phyloP scores from a whole-genome alignment of 2,329 filamentous ascomycete species.

The Esteya vermicola region DNA sequence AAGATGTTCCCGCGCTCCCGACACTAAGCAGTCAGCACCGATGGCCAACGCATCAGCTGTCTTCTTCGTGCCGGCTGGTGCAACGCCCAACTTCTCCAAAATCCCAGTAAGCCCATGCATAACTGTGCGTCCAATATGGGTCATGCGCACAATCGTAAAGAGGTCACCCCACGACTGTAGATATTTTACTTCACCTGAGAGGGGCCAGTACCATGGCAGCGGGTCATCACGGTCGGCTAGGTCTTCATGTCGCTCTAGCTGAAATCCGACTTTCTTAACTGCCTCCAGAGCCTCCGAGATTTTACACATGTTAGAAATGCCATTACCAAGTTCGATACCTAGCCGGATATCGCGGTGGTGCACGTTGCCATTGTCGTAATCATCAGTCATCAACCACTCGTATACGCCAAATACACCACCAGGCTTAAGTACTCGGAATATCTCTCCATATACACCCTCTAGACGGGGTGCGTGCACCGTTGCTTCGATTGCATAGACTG shows the following conservation, averaged over 20 bases:
- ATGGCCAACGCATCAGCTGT: slow-evolving; percentile 79
- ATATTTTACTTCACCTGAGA: slow-evolving; percentile 74
- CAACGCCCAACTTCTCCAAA: slow-evolving; percentile 61
- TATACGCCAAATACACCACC: slow-evolving; percentile 94
- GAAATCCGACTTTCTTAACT: slow-evolving; percentile 78
- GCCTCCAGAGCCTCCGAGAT: slow-evolving; percentile 68
- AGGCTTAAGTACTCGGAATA: slow-evolving; percentile 89
- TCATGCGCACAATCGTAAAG: slow-evolving; percentile 79
- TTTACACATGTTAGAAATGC: slow-evolving; percentile 87
- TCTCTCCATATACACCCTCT: slow-evolving; percentile 85
- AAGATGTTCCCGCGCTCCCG: slow-evolving; percentile 75
- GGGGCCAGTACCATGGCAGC: slow-evolving; percentile 87
- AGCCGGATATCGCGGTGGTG: slow-evolving; percentile 82
- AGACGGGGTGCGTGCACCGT: slow-evolving; percentile 88
- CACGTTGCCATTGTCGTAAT: slow-evolving; percentile 80
- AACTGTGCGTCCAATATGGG: slow-evolving; percentile 60
- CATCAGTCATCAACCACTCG: slow-evolving; percentile 97
- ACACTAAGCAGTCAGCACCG: slow-evolving; percentile 74
- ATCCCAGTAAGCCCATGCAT: slow-evolving; percentile 65
- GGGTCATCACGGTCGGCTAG: slow-evolving; percentile 61
- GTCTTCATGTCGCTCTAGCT: slow-evolving; percentile 73
- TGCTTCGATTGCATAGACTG: slow-evolving; percentile 93
- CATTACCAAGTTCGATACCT: slow-evolving; percentile 89
- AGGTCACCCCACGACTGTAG: slow-evolving; percentile 67
- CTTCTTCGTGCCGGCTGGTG: slow-evolving; percentile 78